Conservation (phyloP, 2,329 filamentous ascomycete genomes). For the Leptoxyphium fumago region DNA sequence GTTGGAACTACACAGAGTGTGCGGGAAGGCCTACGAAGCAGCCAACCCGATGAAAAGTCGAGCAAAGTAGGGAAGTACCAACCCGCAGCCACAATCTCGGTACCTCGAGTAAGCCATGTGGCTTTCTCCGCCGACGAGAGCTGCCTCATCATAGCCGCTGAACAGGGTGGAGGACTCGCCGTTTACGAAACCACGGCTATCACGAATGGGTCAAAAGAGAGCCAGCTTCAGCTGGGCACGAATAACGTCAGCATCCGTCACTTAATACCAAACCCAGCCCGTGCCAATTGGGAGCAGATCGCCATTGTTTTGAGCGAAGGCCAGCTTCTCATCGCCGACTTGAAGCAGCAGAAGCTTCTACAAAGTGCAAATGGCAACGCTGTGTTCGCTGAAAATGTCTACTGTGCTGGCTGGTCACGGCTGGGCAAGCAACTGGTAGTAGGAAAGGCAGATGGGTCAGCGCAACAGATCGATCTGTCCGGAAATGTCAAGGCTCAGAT, state of each 20-base stretch:
- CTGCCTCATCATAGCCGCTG: constrained; percentile 68
- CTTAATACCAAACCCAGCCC: constrained; percentile 64
- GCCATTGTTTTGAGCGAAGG: constrained; percentile 70
- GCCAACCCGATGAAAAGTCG: constrained; percentile 36
- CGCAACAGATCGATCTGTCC: constrained; percentile 69
- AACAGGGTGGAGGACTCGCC: constrained; percentile 65
- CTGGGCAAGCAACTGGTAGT: constrained; percentile 87
- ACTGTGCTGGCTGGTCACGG: constrained; percentile 78
- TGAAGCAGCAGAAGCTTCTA: constrained; percentile 50
- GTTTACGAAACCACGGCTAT: constrained; percentile 66
- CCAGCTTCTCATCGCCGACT: constrained; percentile 68
- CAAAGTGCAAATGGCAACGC: constrained; percentile 43
- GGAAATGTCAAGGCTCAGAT: constrained; percentile 65
- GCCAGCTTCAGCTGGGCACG: constrained; percentile 62
- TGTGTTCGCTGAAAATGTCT: constrained; percentile 59
- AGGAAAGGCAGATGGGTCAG: constrained; percentile 66
- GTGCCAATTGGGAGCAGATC: constrained; percentile 46
- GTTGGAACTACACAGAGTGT: constrained; percentile 65
- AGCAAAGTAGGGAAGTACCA: constrained; percentile 42
- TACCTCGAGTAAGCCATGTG: constrained; percentile 73
- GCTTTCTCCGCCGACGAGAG: constrained; percentile 83
- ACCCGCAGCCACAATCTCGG: constrained; percentile 56
- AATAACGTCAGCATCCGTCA: constrained; percentile 59
- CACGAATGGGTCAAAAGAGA: constrained; percentile 48
- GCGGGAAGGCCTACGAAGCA: constrained; percentile 52